Evolutionary conservation across 257 asterid genomes (phyloP).

Genomic region (Plantago ovata): DNA sequence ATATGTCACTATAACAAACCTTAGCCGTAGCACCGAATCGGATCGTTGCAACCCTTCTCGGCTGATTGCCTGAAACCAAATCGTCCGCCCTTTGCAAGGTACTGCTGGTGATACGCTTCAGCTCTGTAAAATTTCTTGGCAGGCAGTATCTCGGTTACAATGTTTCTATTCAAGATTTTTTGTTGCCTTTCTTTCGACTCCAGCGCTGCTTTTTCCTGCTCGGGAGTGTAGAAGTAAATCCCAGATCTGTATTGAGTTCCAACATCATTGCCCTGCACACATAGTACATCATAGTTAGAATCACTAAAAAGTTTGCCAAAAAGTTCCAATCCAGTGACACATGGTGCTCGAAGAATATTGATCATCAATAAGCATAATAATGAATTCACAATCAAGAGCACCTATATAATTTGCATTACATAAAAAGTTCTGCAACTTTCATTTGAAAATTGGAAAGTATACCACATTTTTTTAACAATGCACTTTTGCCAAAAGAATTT

Average conservation of each 20-base stretch:
- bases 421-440: no score
- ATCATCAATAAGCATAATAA: no score
- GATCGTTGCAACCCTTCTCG: slow-evolving; percentile 57
- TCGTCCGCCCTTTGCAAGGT: slow-evolving; percentile 61
- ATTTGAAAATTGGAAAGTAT: no score
- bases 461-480: no score
- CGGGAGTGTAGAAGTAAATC: slow-evolving; percentile 54
- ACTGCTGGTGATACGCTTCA: slow-evolving; percentile 71
- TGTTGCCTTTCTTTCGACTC: slow-evolving; percentile 52
- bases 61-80: slow-evolving; percentile 53
- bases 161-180: slow-evolving; percentile 42
- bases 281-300: not conserved
- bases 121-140: slow-evolving; percentile 74
- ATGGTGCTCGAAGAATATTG: no score
- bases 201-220: slow-evolving; percentile 58
- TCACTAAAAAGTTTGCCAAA: not conserved
- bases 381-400: no score
- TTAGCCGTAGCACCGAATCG: slow-evolving; percentile 62
- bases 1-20: no score
- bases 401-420: no score
- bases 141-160: slow-evolving; percentile 56
- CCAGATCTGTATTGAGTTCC: slow-evolving; percentile 71
- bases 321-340: not conserved
- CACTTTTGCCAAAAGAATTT: no score
- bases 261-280: slow-evolving; percentile 58